phyloP scores from a whole-genome alignment of 768 basidiomycete genomes.

The Pisolithus marmoratus region DNA sequence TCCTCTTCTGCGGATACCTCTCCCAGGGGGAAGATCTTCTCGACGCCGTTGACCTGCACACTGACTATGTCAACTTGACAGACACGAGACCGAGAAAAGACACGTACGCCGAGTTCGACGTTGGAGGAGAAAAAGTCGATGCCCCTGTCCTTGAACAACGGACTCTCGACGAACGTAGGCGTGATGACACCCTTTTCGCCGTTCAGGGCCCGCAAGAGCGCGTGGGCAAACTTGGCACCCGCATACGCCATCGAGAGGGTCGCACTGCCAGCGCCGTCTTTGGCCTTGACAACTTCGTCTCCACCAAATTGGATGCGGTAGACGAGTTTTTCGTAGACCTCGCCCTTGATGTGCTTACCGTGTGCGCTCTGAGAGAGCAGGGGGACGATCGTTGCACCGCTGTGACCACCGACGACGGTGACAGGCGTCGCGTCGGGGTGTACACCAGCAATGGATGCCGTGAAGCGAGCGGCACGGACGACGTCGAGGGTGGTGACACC shows the following conservation, averaged over 20 bases:
- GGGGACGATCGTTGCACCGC: conserved; percentile 95
- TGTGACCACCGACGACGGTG: conserved; percentile 94
- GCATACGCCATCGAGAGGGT: conserved; percentile 79
- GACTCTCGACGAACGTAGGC: conserved; percentile 87
- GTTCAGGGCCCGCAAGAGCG: conserved; percentile 53
- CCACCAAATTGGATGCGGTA: conserved; percentile 96
- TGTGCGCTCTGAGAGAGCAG: conserved; percentile 77
- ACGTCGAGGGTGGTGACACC: conserved; percentile 99
- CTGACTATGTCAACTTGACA: conserved; percentile 10
- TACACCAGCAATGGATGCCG: conserved; percentile 60
- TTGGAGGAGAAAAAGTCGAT: conserved; percentile 93
- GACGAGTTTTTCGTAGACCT: conserved; percentile 72
- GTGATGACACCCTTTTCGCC: conserved; percentile 68
- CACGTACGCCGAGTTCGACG: conserved; percentile 85
- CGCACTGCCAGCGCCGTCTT: conserved; percentile 78
- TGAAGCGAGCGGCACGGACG: conserved; percentile 92
- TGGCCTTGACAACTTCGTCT: conserved; percentile 98
- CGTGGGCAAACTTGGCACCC: conserved; percentile 63
- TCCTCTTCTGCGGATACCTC: conserved; percentile 75
- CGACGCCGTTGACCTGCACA: conserved; percentile 72
- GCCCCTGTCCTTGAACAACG: conserved; percentile 78
- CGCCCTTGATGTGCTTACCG: conserved; percentile 71
- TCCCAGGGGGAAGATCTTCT: conserved; percentile 87
- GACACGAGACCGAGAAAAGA: neutral
- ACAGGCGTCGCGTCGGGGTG: conserved; percentile 64